phyloP scores from a whole-genome alignment of 768 basidiomycete genomes.

The Tulasnella sp. region DNA sequence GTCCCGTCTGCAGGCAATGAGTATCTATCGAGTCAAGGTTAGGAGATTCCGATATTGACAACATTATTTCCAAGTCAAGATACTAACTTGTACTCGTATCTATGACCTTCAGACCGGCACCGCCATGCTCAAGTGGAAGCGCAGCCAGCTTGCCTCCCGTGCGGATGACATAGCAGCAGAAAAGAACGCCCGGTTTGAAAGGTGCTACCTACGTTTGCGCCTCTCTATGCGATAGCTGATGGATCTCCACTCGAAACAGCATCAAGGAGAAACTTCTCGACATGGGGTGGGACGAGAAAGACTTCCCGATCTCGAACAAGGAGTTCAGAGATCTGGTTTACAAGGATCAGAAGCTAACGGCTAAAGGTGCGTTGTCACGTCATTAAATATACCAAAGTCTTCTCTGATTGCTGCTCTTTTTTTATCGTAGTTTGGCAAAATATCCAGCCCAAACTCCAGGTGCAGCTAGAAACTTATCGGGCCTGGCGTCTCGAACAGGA shows the following conservation, averaged over 20 bases:
- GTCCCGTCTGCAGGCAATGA: background rate
- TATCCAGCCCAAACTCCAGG: background rate
- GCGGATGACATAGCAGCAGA: background rate
- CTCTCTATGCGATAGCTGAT: too few relatives aligned
- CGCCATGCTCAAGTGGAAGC: background rate
- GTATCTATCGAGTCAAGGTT: background rate
- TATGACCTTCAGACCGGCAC: background rate
- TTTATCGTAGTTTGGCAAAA: background rate
- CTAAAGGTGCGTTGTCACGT: background rate
- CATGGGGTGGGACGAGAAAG: background rate
- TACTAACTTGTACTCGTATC: background rate
- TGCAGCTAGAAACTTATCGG: background rate
- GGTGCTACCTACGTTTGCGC: background rate
- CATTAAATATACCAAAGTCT: too few relatives aligned
- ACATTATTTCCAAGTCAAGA: too few relatives aligned
- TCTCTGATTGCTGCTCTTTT: background rate
- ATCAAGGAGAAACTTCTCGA: background rate
- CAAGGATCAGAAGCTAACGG: background rate
- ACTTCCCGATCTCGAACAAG: background rate
- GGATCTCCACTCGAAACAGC: background rate
- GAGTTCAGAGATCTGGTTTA: background rate
- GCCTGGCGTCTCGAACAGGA: background rate
- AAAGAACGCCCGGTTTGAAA: background rate
- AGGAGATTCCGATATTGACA: background rate
- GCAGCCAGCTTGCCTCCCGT: background rate